Evolutionary conservation across 208 protist species (phyloP), one percentile per base, ranked within the genome.

Genomic region (Trichomonas tenax): DNA sequence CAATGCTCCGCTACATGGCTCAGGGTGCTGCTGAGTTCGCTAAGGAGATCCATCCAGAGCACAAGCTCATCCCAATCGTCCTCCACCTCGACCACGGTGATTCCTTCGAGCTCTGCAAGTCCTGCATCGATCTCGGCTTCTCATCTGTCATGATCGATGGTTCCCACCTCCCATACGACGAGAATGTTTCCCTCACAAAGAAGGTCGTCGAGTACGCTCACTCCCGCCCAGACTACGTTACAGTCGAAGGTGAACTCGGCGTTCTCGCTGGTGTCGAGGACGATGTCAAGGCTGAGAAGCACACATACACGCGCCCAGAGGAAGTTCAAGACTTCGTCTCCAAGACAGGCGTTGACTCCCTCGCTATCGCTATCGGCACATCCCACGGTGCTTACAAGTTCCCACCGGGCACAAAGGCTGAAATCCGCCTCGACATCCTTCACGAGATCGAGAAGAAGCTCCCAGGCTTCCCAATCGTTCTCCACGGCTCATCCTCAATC

Each of bases 371-470:
- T 9, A 97, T 97, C 88, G 97, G 97, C 45, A 97, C 97, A 40
- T 97, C 96, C 81, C 97, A 97, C 49, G 97, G 97, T 81, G 97
- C 97, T 44, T 97, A 97, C 97, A 97, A 97, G 89, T 97, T 97
- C 97, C 96, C 58, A 40, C 36, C 84, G 17, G 82, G 82, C 82
- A 89, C 82, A 48, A 96, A 84, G 40, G 58, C 82, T n/a, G 46
- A 81, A 49, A 96, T 97, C n/a, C 58, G 82, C 17, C 96, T 96
- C 48, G 97, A 97, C 86, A 84, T 96, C 36, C 46, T 97, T 23
- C 41, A 96, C 10, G 63, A 96, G 41, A 97, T 97, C 58, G n/a
- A 45, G 38, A 38, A 95, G 17, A 84, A 86, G 31, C 34, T 81
- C 45, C 49, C 96, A 48, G 58, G 96, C 14, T 96, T 96, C 49